A percentile compares a stretch with the other conserved stretches of the same genome.
These are phyloP conservation scores for Collariella sp. DNA, from an alignment of 495 filamentous ascomycete genomes.

Conservation along the genomic window DNA sequence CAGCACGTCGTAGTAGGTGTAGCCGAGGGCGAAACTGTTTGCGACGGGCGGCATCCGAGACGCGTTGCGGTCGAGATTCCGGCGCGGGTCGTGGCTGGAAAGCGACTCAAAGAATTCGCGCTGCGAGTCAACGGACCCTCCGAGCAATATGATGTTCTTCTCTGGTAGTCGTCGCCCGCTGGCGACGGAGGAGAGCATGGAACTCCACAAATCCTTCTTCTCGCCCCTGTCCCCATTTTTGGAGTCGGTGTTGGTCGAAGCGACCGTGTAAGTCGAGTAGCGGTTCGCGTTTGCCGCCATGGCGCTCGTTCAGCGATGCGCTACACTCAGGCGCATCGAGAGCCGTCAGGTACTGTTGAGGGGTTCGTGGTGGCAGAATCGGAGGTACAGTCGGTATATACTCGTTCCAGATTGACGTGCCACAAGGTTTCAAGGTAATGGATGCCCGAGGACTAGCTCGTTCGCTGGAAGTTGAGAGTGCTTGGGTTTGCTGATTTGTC, in stretches of 20 bases:
- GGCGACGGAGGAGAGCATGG: slow-evolving; percentile 83
- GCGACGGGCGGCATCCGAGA: slow-evolving; percentile 71
- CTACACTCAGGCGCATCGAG: slow-evolving; percentile 11
- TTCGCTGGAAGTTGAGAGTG: neutral
- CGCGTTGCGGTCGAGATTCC: slow-evolving; percentile 49
- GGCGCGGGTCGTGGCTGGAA: slow-evolving; percentile 52
- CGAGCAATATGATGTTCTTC: slow-evolving; percentile 82
- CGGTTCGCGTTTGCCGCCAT: slow-evolving; percentile 52
- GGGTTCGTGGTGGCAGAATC: neutral
- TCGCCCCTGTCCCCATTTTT: slow-evolving; percentile 56
- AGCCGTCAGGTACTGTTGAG: neutral
- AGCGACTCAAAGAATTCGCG: slow-evolving; percentile 82
- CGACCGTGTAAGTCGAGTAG: slow-evolving; percentile 45
- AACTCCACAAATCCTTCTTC: slow-evolving; percentile 90
- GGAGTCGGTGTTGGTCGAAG: slow-evolving; percentile 37
- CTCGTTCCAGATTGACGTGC: neutral
- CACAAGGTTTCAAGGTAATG: too few relatives aligned
- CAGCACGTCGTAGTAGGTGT: slow-evolving; percentile 90
- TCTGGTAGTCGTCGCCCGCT: slow-evolving; percentile 86
- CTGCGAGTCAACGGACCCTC: slow-evolving; percentile 82
- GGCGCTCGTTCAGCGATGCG: slow-evolving; percentile 8
- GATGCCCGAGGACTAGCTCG: too few relatives aligned
- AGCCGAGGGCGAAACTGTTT: slow-evolving; percentile 87
- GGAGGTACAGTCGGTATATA: neutral
- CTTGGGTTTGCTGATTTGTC: slow-evolving; percentile 1